Evolutionary conservation across 108 stramenopile species (phyloP).

Genomic region (Epithemia pelagica): DNA sequence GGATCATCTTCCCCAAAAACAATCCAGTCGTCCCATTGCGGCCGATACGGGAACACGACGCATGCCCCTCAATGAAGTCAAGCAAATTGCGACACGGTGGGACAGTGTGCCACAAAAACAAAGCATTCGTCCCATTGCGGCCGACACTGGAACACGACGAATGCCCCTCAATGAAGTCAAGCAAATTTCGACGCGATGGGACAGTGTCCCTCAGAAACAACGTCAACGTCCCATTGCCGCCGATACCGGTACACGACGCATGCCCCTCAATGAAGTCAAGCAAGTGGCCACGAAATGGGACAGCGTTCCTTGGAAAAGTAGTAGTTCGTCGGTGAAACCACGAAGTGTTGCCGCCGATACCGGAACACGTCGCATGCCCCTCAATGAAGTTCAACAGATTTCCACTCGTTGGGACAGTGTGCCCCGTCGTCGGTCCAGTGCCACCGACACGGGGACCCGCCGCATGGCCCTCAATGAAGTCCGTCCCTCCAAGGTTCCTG

Average conservation of each 20-base stretch:
- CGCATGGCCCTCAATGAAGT: background rate
- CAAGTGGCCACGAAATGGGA: background rate
- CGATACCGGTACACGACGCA: background rate
- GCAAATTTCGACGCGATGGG: background rate
- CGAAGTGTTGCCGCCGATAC: background rate
- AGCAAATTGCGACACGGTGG: background rate
- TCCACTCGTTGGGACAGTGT: background rate
- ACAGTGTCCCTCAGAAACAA: background rate
- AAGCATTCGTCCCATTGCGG: too few relatives aligned
- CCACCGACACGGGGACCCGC: background rate
- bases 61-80: background rate
- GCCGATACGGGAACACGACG: background rate
- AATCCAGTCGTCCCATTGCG: background rate
- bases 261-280: background rate
- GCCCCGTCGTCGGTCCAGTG: background rate
- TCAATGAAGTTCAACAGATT: background rate
- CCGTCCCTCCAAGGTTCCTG: background rate
- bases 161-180: background rate
- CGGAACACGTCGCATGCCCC: background rate
- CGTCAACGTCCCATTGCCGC: background rate
- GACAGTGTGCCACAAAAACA: too few relatives aligned
- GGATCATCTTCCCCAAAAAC: background rate
- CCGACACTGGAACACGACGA: background rate
- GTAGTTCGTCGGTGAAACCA: background rate
- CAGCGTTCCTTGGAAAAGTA: too few relatives aligned